phyloP scores from a whole-genome alignment of 768 basidiomycete genomes.

The Neoboletus subvelutipes region DNA sequence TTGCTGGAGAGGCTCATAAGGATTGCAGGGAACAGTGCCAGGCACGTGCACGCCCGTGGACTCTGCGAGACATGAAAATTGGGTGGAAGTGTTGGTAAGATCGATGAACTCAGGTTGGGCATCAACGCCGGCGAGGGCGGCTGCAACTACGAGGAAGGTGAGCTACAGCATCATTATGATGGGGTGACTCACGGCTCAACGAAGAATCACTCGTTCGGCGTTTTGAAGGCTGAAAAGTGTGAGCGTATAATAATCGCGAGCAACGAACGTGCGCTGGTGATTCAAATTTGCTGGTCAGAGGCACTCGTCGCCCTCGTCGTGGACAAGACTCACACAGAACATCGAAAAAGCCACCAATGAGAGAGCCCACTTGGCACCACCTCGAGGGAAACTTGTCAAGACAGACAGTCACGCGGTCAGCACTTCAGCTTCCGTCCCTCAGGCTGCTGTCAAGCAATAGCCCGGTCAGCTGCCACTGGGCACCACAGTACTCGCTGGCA shows the following conservation, averaged over 20 bases:
- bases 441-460: too few relatives aligned
- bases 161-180: slow-evolving; percentile 9
- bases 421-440: too few relatives aligned
- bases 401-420: too few relatives aligned
- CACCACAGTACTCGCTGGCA: neutral
- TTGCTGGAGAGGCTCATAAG: slow-evolving; percentile 29
- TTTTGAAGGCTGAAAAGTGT: slow-evolving; percentile 1
- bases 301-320: neutral
- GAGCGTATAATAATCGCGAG: neutral
- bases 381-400: too few relatives aligned
- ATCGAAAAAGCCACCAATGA: neutral
- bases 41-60: slow-evolving; percentile 30
- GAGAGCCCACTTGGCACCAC: neutral
- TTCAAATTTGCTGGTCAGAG: neutral
- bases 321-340: neutral
- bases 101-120: slow-evolving; percentile 19
- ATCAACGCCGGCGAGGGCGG: slow-evolving; percentile 7
- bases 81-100: slow-evolving; percentile 9
- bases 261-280: slow-evolving; percentile 7
- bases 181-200: neutral
- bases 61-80: slow-evolving; percentile 25
- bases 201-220: neutral
- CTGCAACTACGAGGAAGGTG: slow-evolving; percentile 1
- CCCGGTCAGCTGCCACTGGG: neutral
- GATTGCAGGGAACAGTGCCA: slow-evolving; percentile 28